These are phyloP conservation scores for Rheum nobile DNA, from an alignment of 148 eudicot species.

Conservation along the genomic window DNA sequence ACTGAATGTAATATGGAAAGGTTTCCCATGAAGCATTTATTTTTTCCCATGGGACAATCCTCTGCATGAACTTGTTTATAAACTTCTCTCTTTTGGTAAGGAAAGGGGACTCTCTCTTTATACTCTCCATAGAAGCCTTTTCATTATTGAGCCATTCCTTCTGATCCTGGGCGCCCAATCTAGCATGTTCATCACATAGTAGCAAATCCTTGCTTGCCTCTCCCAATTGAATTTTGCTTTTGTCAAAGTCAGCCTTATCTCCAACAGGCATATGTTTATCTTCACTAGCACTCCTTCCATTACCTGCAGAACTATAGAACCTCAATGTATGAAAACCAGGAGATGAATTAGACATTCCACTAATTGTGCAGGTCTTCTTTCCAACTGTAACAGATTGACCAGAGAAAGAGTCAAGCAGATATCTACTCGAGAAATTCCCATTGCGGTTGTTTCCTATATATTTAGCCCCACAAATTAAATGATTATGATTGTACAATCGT, in stretches of 20 bases:
- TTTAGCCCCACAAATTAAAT: conserved; percentile 19
- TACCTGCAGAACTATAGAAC: conserved; percentile 71
- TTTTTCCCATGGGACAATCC: conserved; percentile 91
- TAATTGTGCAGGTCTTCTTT: background rate
- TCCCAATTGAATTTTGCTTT: conserved; percentile 22
- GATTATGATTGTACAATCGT: conserved; percentile 21
- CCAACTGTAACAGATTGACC: conserved; percentile 18
- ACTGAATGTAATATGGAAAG: conserved; percentile 83
- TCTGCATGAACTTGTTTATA: conserved; percentile 66
- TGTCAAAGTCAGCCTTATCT: conserved; percentile 26
- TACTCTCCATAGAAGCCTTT: conserved; percentile 65
- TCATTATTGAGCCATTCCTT: conserved; percentile 83
- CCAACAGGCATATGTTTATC: conserved; percentile 37
- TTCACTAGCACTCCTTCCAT: conserved; percentile 66
- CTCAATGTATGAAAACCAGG: conserved; percentile 24
- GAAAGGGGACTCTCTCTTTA: conserved; percentile 77
- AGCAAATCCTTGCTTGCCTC: conserved; percentile 19
- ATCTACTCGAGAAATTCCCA: background rate
- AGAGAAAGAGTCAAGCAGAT: conserved; percentile 10
- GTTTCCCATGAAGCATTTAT: conserved; percentile 82
- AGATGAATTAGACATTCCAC: conserved; percentile 3
- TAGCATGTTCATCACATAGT: conserved; percentile 62
- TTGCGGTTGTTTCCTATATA: conserved; percentile 19
- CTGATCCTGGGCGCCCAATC: conserved; percentile 79
- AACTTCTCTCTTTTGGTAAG: conserved; percentile 61